phyloP scores from a whole-genome alignment of 2,329 filamentous ascomycete genomes.

The Didymella keratinophila region DNA sequence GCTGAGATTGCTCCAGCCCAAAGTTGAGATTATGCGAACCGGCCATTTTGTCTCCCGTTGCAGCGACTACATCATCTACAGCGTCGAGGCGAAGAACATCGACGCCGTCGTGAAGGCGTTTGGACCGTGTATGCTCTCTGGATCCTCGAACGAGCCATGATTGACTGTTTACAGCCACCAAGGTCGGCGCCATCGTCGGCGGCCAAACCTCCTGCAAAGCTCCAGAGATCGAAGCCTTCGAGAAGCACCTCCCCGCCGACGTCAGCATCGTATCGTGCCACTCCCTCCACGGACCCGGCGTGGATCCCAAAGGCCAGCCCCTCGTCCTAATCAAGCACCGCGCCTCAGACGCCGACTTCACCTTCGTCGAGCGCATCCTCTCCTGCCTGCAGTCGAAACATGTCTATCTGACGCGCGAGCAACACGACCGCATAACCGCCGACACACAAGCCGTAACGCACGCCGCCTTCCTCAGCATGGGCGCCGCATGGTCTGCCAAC shows the following conservation, averaged over 20 bases:
- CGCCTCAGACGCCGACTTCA: slow-evolving; percentile 76
- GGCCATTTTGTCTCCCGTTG: slow-evolving; percentile 94
- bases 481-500: slow-evolving; percentile 95
- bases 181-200: slow-evolving; percentile 92
- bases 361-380: slow-evolving; percentile 81
- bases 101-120: slow-evolving; percentile 85
- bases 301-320: slow-evolving; percentile 88
- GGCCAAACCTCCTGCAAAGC: slow-evolving; percentile 99
- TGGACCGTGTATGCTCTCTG: slow-evolving; percentile 79
- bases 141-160: slow-evolving; percentile 17
- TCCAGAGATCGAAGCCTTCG: slow-evolving; percentile 93
- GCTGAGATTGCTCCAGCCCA: slow-evolving; percentile 68
- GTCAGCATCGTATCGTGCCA: slow-evolving; percentile 96
- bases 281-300: slow-evolving; percentile 91
- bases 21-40: slow-evolving; percentile 86
- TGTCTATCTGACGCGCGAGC: slow-evolving; percentile 83
- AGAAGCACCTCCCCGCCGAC: slow-evolving; percentile 83
- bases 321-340: slow-evolving; percentile 94
- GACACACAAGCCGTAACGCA: slow-evolving; percentile 99
- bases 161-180: slow-evolving; percentile 72
- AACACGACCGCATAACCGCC: slow-evolving; percentile 96
- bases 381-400: slow-evolving; percentile 84
- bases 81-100: slow-evolving; percentile 92
- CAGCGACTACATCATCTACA: slow-evolving; percentile 99
- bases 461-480: slow-evolving; percentile 95